Conservation (phyloP, 148 eudicot genomes). For the Silene conica region DNA sequence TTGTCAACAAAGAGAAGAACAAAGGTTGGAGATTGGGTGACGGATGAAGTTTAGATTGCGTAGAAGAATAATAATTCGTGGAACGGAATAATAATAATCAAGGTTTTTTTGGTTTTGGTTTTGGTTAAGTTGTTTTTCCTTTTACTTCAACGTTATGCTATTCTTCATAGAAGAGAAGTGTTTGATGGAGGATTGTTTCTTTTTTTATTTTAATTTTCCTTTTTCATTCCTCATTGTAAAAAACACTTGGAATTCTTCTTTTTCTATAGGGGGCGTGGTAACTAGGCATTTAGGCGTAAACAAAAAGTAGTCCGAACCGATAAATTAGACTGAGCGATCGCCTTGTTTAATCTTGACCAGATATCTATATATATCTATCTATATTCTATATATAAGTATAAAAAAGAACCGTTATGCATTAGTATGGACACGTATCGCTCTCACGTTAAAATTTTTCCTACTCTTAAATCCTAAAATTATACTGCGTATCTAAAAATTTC, state of each 20-base stretch:
- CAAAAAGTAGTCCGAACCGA: too few species aligned
- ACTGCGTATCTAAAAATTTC: too few species aligned
- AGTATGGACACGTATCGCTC: too few species aligned
- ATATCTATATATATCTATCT: too few species aligned
- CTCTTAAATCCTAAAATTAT: too few species aligned
- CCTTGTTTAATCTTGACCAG: too few species aligned
- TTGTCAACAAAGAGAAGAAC: not conserved
- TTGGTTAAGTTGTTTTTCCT: not conserved
- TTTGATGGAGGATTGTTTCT: conserved; percentile 7
- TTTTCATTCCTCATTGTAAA: too few species aligned
- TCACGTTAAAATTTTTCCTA: too few species aligned
- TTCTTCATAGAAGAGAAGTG: conserved; percentile 5
- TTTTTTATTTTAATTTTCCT: not conserved
- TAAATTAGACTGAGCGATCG: too few species aligned
- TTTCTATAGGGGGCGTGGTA: not conserved
- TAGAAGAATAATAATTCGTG: conserved; percentile 23
- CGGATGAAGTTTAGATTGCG: conserved; percentile 33
- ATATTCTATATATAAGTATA: too few species aligned
- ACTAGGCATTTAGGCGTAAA: too few species aligned
- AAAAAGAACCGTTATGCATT: too few species aligned
- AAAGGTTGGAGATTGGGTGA: not conserved
- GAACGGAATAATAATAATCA: not conserved
- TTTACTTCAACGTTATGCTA: conserved; percentile 2
- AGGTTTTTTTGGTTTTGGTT: conserved; percentile 13
- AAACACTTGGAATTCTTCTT: not conserved